Evolutionary conservation across 331 rosid species (phyloP), one percentile per base, ranked within the genome.

Genomic region (Cydonia oblonga): DNA sequence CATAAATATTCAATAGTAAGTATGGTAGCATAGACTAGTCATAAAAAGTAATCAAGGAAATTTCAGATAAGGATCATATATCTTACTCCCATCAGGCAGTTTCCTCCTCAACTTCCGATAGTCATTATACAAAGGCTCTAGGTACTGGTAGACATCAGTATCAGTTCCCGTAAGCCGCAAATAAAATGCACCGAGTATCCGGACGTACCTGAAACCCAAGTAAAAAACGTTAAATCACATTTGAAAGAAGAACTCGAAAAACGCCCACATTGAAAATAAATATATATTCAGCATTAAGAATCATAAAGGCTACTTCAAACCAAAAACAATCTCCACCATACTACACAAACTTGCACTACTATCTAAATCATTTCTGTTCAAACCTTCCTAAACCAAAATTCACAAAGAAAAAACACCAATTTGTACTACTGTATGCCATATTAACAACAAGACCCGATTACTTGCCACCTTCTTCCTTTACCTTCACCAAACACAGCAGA

Each of bases 131-230:
- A 95, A 71, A 15, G 97, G 99, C 72, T 95, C 99, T 56, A 95
- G 82, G 71, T 95, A 95, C 30, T 89, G 96, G 42, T 91, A 95
- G 1, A 91, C 92, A 40, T 95, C 97, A 16, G 84, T 75, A 70
- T 95, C 99, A 7, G 96, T 70, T 35, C 97, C 99, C 8, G 99
- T 95, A 60, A 95, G 84, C 13, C 97, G 97, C 86, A 95, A 68
- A 75, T 91, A 95, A 70, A 95, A 89, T 10, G 99, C 97, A 53
- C 99, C 99, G 33, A 95, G 97, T 51, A 91, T 23, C 80, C 99
- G 90, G 35, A 91, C 97, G n/a, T 95, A 90, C 78, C 98, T 90
- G 82, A 77, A 35, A 19, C 66, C 52, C 54, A 68, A 62, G 62
- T 23, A 11, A 58, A 5, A 42, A 4, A 9, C 9, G 20, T 53